Evolutionary conservation across 2,329 filamentous ascomycete genomes (phyloP), one percentile per base, ranked within the genome.

Genomic region (Exophiala sp.): DNA sequence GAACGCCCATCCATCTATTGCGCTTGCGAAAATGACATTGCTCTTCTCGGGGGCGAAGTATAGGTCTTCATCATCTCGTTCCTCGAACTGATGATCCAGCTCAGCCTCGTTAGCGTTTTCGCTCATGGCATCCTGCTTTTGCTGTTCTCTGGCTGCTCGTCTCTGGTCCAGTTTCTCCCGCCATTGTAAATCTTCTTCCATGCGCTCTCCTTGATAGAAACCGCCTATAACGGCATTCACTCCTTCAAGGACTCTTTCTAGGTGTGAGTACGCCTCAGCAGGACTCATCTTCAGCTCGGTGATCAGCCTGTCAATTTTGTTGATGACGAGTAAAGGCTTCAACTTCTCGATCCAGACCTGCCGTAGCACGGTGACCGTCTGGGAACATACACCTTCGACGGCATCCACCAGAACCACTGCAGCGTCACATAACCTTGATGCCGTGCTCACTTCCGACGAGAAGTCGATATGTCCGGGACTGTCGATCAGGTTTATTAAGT

Each of bases 31-130:
- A 57, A 98, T 97, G 67, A 98, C 93, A 64, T 98, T 98, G 68
- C 96, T 96, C 69, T 91, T 95, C 65, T 98, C 93, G 0, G 93
- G 93, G 0, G 93, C 88, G 69, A 98, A 98, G 68, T 98, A 98
- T 21, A 98, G 83, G 66, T 96, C 90, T 66, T 97, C 90, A 63
- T 98, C 93, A 63, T 96, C 90, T 60, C 83, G 82, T 66, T 97
- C 93, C 66, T 96, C 84, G 60, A 88, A 98, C 40, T 80, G 78
- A 24, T 73, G 70, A 0, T 75, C 74, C 30, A 66, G 68, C 35
- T 70, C 74, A 1, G 70, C 73, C 35, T 73, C 68, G 50, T 43
- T 39, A 4, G 53, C 42, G 27, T 35, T 48, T 11, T 60, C 58
- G 21, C 62, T 58, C 45, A 66, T 56, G 19, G 46, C 61, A 60